Conservation (phyloP, 1,139 yeast genomes). For the Yamadazyma sp. region DNA sequence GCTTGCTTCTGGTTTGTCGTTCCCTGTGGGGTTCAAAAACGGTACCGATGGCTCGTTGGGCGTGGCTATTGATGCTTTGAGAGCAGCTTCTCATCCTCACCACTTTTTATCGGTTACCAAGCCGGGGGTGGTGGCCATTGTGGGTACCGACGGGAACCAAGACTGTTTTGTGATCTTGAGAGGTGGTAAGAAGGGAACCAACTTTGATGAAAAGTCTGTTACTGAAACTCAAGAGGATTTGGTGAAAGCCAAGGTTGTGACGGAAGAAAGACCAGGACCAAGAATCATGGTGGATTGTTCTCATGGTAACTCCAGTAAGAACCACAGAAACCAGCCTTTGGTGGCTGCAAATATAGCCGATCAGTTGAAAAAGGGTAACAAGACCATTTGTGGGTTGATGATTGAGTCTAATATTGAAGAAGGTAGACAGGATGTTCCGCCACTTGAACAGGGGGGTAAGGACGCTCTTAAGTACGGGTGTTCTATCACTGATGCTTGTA, state of each 20-base stretch:
- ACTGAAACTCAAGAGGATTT: constrained; percentile 66
- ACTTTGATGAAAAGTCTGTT: constrained; percentile 78
- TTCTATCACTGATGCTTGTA: constrained; percentile 96
- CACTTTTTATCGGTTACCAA: constrained; percentile 97
- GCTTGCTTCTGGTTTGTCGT: constrained; percentile 91
- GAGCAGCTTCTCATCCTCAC: constrained; percentile 89
- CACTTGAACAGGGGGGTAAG: constrained; percentile 61
- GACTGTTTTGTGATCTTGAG: constrained; percentile 87
- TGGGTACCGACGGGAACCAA: constrained; percentile 91
- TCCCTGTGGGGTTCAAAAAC: constrained; percentile 98
- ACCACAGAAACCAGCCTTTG: constrained; percentile 88
- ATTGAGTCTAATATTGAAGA: constrained; percentile 88
- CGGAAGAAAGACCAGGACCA: constrained; percentile 47
- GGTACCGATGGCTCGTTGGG: constrained; percentile 95
- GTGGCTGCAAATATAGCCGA: constrained; percentile 81
- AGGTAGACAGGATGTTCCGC: constrained; percentile 88
- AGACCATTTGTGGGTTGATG: constrained; percentile 87
- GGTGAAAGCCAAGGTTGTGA: constrained; percentile 53
- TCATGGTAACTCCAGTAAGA: constrained; percentile 91
- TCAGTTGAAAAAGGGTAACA: constrained; percentile 77
- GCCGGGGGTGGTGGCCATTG: constrained; percentile 94
- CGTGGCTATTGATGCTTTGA: constrained; percentile 92
- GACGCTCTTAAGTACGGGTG: constrained; percentile 80
- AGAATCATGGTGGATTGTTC: constrained; percentile 97
- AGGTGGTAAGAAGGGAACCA: constrained; percentile 94